Conservation (phyloP, 164 flowering plant species). For the Warburgia ugandensis region DNA sequence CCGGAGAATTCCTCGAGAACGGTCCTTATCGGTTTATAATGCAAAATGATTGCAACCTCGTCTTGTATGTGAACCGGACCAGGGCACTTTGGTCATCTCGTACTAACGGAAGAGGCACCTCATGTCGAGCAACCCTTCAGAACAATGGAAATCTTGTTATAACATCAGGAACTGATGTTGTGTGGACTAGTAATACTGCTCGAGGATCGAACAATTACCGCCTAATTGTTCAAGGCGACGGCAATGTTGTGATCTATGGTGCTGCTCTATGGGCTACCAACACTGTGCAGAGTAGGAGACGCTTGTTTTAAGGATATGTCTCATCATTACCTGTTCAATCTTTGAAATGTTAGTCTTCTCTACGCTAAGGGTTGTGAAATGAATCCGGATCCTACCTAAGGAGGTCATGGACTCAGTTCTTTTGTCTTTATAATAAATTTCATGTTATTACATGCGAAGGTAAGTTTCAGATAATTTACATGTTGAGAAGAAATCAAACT, state of each 20-base stretch:
- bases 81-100: conserved; percentile 15
- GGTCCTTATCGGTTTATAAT: conserved; percentile 17
- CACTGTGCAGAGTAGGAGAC: conserved; percentile 14
- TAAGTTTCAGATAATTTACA: too few relatives aligned
- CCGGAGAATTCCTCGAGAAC: conserved; percentile 14
- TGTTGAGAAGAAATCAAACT: too few relatives aligned
- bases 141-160: conserved; percentile 15
- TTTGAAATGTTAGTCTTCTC: too few relatives aligned
- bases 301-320: background rate
- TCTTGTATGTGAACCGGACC: conserved; percentile 13
- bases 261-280: conserved; percentile 27
- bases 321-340: too few relatives aligned
- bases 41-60: conserved; percentile 19
- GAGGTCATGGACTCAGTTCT: too few relatives aligned
- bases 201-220: conserved; percentile 18
- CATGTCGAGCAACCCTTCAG: conserved; percentile 16
- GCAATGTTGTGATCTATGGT: conserved; percentile 24
- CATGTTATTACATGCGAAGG: too few relatives aligned
- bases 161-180: conserved; percentile 7
- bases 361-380: too few relatives aligned
- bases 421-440: too few relatives aligned
- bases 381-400: too few relatives aligned
- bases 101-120: conserved; percentile 14
- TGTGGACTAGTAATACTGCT: conserved; percentile 17
- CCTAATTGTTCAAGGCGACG: conserved; percentile 20